phyloP scores from a whole-genome alignment of 108 stramenopile genomes.

The Mediolabrus comicus region DNA sequence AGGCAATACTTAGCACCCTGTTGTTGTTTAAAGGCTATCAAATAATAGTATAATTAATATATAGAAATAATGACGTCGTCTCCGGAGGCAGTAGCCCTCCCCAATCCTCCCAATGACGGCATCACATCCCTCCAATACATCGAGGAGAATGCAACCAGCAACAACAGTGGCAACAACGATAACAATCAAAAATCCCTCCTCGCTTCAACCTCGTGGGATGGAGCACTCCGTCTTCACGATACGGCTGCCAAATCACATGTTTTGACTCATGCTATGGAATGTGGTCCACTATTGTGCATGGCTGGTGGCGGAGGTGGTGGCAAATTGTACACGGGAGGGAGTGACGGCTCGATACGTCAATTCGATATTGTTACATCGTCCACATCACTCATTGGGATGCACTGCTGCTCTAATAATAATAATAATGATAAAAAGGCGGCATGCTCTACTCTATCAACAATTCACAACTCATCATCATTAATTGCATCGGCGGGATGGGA shows the following conservation, averaged over 20 bases:
- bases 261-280: slow-evolving; percentile 56
- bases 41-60: too few species aligned
- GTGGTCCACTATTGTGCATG: slow-evolving; percentile 72
- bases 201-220: slow-evolving; percentile 82
- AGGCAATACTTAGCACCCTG: too few species aligned
- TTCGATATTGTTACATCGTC: slow-evolving; percentile 37
- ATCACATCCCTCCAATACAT: slow-evolving; percentile 58
- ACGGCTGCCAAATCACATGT: slow-evolving; percentile 29
- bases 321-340: slow-evolving; percentile 58
- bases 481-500: slow-evolving; percentile 80
- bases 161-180: too few species aligned
- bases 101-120: slow-evolving; percentile 74
- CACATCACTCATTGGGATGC: slow-evolving; percentile 33
- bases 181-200: too few species aligned
- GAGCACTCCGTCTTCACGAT: slow-evolving; percentile 68
- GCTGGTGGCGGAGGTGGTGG: slow-evolving; percentile 20
- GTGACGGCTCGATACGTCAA: slow-evolving; percentile 59
- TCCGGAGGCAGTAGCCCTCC: slow-evolving; percentile 64
- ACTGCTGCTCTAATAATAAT: not conserved
- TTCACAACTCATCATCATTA: slow-evolving; percentile 21
- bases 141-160: slow-evolving; percentile 3
- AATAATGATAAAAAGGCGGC: slow-evolving; percentile 24
- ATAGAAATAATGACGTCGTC: slow-evolving; percentile 13
- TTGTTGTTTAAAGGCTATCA: too few species aligned
- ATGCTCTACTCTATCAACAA: slow-evolving; percentile 35